phyloP scores from a whole-genome alignment of 768 basidiomycete genomes.

The Leccinum variicolor region DNA sequence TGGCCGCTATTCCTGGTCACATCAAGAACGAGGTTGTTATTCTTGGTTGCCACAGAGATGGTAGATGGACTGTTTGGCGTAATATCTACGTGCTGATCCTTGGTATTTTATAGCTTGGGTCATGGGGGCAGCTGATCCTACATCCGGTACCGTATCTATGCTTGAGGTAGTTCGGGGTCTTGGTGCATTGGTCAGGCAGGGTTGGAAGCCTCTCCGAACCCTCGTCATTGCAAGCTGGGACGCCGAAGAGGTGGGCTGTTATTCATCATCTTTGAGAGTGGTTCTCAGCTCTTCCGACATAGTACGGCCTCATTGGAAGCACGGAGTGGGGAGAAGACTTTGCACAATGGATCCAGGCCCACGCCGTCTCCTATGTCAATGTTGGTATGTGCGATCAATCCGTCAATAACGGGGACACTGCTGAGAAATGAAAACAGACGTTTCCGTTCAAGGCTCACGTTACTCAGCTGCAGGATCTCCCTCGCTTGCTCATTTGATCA shows the following conservation, averaged over 20 bases:
- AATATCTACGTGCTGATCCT: neutral
- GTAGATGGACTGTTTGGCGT: constrained; percentile 35
- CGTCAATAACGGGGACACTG: neutral
- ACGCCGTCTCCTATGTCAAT: constrained; percentile 87
- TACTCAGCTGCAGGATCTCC: constrained; percentile 54
- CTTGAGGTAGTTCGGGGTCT: constrained; percentile 56
- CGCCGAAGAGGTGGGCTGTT: constrained; percentile 53
- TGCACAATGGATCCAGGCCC: constrained; percentile 66
- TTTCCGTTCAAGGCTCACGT: constrained; percentile 53
- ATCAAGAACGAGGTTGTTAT: constrained; percentile 81
- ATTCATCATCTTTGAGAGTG: neutral
- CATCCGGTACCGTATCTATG: constrained; percentile 52
- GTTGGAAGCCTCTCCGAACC: constrained; percentile 67
- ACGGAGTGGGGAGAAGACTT: constrained; percentile 97
- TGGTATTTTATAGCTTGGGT: constrained; percentile 28
- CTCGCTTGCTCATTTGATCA: constrained; percentile 59
- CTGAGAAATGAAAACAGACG: constrained; percentile 35
- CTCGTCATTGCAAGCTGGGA: constrained; percentile 79
- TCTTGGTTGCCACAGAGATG: constrained; percentile 86
- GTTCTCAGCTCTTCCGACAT: neutral
- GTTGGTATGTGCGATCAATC: constrained; percentile 40
- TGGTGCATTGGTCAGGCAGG: constrained; percentile 43
- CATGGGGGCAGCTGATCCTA: constrained; percentile 54
- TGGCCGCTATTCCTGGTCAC: constrained; percentile 79
- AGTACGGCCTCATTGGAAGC: constrained; percentile 75